A percentile compares a stretch with the other conserved stretches of the same genome.
These are phyloP conservation scores for Cytospora schulzeri DNA, from an alignment of 2,329 filamentous ascomycete species.

Conservation along the genomic window DNA sequence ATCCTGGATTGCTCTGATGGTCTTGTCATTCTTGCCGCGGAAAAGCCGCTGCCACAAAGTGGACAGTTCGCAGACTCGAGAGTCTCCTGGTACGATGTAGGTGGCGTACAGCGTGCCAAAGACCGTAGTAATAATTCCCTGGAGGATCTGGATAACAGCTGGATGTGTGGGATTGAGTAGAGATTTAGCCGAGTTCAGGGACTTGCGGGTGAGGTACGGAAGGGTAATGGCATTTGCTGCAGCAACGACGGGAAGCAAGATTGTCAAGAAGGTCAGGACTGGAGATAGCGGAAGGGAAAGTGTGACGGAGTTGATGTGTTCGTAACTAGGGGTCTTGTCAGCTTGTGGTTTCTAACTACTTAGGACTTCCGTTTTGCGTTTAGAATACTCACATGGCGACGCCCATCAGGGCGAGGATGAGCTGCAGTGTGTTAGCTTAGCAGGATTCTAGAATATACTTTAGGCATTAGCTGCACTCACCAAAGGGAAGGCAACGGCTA, in stretches of 20 bases:
- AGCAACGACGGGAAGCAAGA: conserved; percentile 45
- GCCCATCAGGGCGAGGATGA: conserved; percentile 31
- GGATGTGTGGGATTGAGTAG: conserved; percentile 34
- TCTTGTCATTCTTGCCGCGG: conserved; percentile 47
- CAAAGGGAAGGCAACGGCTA: conserved; percentile 5
- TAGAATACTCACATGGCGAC: conserved; percentile 30
- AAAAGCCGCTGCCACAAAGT: conserved; percentile 59
- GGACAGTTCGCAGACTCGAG: conserved; percentile 56
- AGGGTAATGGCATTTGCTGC: conserved; percentile 42
- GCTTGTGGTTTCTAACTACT: conserved; percentile 13
- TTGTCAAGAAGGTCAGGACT: conserved; percentile 40
- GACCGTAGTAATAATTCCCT: conserved; percentile 45
- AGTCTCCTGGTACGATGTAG: conserved; percentile 37
- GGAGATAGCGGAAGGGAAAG: conserved; percentile 46
- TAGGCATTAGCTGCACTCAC: background rate
- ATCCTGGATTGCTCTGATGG: conserved; percentile 65
- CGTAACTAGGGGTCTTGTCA: conserved; percentile 36
- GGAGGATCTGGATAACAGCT: conserved; percentile 44
- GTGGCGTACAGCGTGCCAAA: conserved; percentile 48
- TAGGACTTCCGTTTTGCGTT: background rate
- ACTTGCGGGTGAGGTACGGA: conserved; percentile 36
- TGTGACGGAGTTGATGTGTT: conserved; percentile 41
- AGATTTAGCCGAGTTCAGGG: conserved; percentile 28
- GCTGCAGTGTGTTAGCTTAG: conserved; percentile 17
- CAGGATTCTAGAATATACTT: background rate